A percentile compares a stretch with the other conserved stretches of the same genome.
phyloP scores from a whole-genome alignment of 495 filamentous ascomycete genomes.

The Neurospora intermedia region DNA sequence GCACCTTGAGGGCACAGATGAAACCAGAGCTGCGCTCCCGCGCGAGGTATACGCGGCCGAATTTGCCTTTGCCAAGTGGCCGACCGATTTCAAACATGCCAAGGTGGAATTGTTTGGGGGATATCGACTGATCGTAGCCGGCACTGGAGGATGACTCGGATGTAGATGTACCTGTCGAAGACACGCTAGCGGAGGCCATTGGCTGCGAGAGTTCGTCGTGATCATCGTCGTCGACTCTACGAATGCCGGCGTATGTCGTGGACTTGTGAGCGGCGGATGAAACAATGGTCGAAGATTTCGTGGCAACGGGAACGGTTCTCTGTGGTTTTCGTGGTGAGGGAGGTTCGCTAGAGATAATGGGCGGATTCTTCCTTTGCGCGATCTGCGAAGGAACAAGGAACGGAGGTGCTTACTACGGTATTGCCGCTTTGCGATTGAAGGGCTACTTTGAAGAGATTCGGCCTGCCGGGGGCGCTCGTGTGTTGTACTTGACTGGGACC shows the following conservation, averaged over 20 bases:
- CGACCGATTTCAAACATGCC: slow-evolving; percentile 99
- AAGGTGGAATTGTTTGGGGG: slow-evolving; percentile 73
- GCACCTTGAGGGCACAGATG: slow-evolving; percentile 92
- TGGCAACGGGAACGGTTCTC: slow-evolving; percentile 10
- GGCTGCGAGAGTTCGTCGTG: background rate
- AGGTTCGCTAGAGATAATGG: slow-evolving; percentile 18
- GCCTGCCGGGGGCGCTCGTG: slow-evolving; percentile 48
- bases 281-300: background rate
- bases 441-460: slow-evolving; percentile 71
- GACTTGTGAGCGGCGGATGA: background rate
- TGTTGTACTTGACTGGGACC: slow-evolving; percentile 34
- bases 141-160: slow-evolving; percentile 18
- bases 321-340: slow-evolving; percentile 24
- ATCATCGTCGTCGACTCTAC: background rate
- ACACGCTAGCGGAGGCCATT: background rate
- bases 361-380: slow-evolving; percentile 37
- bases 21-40: slow-evolving; percentile 82
- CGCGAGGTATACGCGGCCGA: slow-evolving; percentile 90
- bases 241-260: background rate
- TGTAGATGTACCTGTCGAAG: slow-evolving; percentile 16
- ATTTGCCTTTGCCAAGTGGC: slow-evolving; percentile 94
- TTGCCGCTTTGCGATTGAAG: slow-evolving; percentile 55
- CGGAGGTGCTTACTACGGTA: slow-evolving; percentile 41
- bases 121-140: background rate
- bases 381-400: slow-evolving; percentile 56